Conservation (phyloP, 768 basidiomycete genomes). For the Pleurotus salmoneostramineus region DNA sequence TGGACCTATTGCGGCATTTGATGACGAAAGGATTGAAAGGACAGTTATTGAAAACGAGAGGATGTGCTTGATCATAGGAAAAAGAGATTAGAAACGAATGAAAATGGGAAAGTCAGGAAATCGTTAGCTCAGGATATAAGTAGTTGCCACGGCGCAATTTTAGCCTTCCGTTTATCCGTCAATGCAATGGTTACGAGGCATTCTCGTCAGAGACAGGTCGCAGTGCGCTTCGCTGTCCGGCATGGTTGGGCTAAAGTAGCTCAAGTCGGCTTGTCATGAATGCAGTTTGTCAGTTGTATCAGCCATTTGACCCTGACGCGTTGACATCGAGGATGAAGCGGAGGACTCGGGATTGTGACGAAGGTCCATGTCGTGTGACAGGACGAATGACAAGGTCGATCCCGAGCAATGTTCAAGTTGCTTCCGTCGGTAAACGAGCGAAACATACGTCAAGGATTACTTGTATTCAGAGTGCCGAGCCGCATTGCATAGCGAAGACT, state of each 20-base stretch:
- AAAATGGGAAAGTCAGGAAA: conserved; percentile 7
- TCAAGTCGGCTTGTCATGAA: neutral
- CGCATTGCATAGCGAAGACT: no score
- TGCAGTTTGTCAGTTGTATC: neutral
- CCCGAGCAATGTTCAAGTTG: no score
- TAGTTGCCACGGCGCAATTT: neutral
- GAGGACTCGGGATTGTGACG: neutral
- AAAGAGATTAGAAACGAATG: conserved; percentile 6
- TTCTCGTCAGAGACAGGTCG: neutral
- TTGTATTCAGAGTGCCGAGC: no score
- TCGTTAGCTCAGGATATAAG: conserved; percentile 4
- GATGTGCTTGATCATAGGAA: conserved; percentile 6
- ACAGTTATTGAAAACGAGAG: conserved; percentile 6
- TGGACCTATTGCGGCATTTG: conserved; percentile 8
- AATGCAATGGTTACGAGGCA: neutral
- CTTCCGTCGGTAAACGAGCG: no score
- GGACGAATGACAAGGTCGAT: no score
- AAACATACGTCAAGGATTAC: no score
- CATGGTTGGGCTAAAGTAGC: neutral
- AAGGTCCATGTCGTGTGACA: no score
- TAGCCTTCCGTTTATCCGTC: neutral
- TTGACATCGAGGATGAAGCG: neutral
- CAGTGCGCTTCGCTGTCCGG: neutral
- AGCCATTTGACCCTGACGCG: neutral
- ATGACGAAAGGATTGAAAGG: conserved; percentile 3